Base-by-base conservation (phyloP, 1,284 basidiomycete genomes). In the Marasmius sp. region DNA sequence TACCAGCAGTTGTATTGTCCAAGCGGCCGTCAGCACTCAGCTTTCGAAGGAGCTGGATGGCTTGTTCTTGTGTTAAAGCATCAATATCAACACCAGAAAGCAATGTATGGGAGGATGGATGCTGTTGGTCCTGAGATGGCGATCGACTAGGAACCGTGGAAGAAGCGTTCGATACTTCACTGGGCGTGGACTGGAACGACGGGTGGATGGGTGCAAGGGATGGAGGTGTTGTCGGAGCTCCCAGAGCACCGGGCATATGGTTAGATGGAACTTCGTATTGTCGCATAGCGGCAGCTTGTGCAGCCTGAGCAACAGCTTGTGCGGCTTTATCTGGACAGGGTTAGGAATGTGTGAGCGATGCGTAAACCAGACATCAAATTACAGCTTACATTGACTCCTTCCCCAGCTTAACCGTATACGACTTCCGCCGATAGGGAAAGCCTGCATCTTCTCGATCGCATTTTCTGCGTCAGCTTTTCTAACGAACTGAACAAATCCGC, bases 401-500 rank as follows among this genome's bases (percentile, higher is more conserved):
- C 95, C 95, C 95, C 95, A 98, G 70, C 93, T 95, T 61, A 97
- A 76, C 47, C 95, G 84, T 68, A 98, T 95, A 66, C 93, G 84
- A 65, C 93, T 94, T 12, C 94, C 94, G 52, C 93, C 93, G 66
- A 97, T 90, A 6, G 93, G 93, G 74, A 95, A 97, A 22, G 94
- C 94, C 77, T 97, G 95, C 94, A 97, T 95, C 75, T 93, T 92
- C 75, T 95, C 92, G 67, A 98, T 97, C 2, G 95, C 95, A 27
- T 85, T 83, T 72, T 97, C 94, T 6, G 95, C 95, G 74, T 97
- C 95, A 11, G 86, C 86, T 76, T 97, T 96, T 66, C 88, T 84
- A 33, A 96, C 92, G 70, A 94, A 97, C 76, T 97, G 95, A 34
- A 98, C 95, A 68, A 98, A 98, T 0, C 95, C 95, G 69, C 95